Conservation (phyloP, 176 grass and related monocot genomes). For the Tillandsia leiboldiana region DNA sequence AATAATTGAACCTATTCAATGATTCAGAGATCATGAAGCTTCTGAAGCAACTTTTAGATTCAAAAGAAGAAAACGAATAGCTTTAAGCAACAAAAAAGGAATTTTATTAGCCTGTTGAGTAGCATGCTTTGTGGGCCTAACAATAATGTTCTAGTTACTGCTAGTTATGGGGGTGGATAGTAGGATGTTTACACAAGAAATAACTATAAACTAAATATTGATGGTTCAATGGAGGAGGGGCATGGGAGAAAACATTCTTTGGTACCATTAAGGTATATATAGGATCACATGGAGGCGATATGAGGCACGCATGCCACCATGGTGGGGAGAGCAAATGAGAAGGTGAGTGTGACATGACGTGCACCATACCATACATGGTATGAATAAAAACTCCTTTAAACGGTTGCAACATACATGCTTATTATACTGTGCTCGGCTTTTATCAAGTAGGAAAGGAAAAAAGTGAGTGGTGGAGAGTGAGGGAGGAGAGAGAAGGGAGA, state of each 20-base stretch:
- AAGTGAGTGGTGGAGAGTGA: neutral
- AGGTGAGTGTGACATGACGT: constrained; percentile 7
- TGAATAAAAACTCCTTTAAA: too few relatives aligned
- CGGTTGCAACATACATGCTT: too few relatives aligned
- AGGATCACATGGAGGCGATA: constrained; percentile 7
- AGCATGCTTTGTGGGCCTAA: too few relatives aligned
- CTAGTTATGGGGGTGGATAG: too few relatives aligned
- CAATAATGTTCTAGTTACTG: too few relatives aligned
- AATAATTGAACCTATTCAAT: too few relatives aligned
- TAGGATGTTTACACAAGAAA: too few relatives aligned
- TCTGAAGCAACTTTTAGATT: too few relatives aligned
- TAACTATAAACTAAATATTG: neutral
- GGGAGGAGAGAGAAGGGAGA: neutral
- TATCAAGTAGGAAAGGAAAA: neutral
- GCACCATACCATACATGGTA: neutral
- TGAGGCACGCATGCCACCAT: neutral
- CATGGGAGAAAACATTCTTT: neutral
- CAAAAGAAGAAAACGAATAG: too few relatives aligned
- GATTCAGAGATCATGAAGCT: too few relatives aligned
- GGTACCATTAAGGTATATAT: neutral
- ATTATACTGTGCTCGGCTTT: neutral
- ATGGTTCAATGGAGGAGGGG: neutral
- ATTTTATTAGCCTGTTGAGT: too few relatives aligned
- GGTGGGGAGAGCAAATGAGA: neutral
- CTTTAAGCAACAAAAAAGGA: too few relatives aligned